A percentile compares a stretch with the other conserved stretches of the same genome.
Evolutionary conservation across 768 basidiomycete species (phyloP).

Genomic region (Boletus rubroflammeus): DNA sequence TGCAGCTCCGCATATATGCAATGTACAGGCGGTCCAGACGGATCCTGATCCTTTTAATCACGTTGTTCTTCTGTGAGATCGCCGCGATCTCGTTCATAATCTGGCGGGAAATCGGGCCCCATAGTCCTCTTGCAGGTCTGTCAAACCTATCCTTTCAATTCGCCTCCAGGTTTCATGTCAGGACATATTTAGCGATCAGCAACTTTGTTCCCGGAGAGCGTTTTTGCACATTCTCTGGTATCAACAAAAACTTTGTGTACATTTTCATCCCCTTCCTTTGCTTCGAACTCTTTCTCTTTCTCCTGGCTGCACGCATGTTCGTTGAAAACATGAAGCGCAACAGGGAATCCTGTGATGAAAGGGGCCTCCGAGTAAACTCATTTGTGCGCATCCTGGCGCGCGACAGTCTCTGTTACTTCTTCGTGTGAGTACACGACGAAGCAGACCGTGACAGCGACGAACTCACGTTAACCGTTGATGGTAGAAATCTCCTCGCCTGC

Average conservation of each 20-base stretch:
- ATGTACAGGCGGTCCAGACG: slow-evolving; percentile 28
- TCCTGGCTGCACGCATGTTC: slow-evolving; percentile 19
- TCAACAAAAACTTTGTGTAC: slow-evolving; percentile 22
- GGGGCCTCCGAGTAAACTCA: slow-evolving; percentile 9
- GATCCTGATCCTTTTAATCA: slow-evolving; percentile 19
- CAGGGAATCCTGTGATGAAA: not conserved
- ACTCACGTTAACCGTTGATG: not conserved
- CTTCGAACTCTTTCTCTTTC: slow-evolving; percentile 28
- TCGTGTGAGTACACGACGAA: slow-evolving; percentile 20
- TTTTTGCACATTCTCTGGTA: slow-evolving; percentile 24
- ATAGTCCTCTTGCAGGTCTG: slow-evolving; percentile 21
- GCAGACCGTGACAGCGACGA: not conserved
- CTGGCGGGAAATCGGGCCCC: slow-evolving; percentile 26
- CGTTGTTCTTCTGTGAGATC: slow-evolving; percentile 23
- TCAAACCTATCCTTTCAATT: not conserved
- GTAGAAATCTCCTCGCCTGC: slow-evolving; percentile 25
- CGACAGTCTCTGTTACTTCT: slow-evolving; percentile 32
- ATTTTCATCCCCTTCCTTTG: slow-evolving; percentile 30
- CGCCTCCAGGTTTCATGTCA: not conserved
- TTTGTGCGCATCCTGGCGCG: slow-evolving; percentile 25
- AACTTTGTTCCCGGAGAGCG: not conserved
- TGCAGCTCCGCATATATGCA: slow-evolving; percentile 34
- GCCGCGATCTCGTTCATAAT: slow-evolving; percentile 23
- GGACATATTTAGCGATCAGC: slow-evolving; percentile 7
- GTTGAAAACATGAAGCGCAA: slow-evolving; percentile 7